Evolutionary conservation across 805 yeast species (phyloP), one percentile per base, ranked within the genome.

Genomic region (Myxozyma vanderwaltii): DNA sequence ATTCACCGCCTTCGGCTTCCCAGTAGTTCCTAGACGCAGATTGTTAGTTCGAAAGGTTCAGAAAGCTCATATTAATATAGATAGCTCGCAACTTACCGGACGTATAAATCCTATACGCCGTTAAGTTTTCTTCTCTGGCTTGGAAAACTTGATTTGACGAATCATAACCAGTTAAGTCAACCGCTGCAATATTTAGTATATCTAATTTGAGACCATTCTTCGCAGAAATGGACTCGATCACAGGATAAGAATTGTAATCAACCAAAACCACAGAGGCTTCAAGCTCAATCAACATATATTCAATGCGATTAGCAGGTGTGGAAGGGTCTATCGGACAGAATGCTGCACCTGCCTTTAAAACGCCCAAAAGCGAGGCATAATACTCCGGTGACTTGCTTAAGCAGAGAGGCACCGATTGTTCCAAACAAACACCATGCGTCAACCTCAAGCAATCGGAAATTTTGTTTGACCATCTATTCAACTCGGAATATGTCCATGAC

Each of bases 31-130:
- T 61, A 19, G 15, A 12, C 26, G 27, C 12, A 39, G 10, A 17
- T 17, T 54, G 38, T n/a, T 36, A 36, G 21, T n/a, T 10, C n/a
- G n/a, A n/a, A n/a, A n/a, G n/a, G n/a, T n/a, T n/a, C n/a, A n/a
- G n/a, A n/a, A n/a, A n/a, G n/a, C n/a, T n/a, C n/a, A n/a, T n/a
- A n/a, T n/a, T n/a, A n/a, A n/a, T n/a, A 21, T 21, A 19, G 48
- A 7, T 19, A 7, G 19, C n/a, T 24, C 31, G 17, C 48, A 13
- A 23, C 17, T 12, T 43, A 59, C 67, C 67, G 10, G 68, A 65
- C 2, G 68, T 65, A 39, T 64, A 61, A 35, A 65, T 58, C 27
- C 64, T 24, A 51, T 65, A 65, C 4, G 68, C 68, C 2, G 65
- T 55, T 6, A 15, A 36, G 12, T 29, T 19, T 13, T 56, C 63